Conservation (phyloP, 2,329 filamentous ascomycete genomes). For the Colletotrichum noveboracense region DNA sequence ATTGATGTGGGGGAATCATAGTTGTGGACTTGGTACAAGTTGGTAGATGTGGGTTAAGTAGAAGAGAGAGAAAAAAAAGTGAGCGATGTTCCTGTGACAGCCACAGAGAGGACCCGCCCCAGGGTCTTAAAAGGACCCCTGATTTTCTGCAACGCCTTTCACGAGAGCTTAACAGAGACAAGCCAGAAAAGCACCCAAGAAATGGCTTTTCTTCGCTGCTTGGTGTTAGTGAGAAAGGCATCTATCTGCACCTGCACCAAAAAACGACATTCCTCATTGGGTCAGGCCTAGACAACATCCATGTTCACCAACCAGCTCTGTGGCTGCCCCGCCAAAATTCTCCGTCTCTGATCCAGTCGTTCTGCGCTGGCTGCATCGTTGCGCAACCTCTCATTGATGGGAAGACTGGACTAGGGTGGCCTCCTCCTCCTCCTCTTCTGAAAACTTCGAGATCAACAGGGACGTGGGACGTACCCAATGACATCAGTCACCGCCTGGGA, state of each 20-base stretch:
- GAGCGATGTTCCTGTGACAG: neutral
- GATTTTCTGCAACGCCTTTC: neutral
- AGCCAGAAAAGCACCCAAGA: neutral
- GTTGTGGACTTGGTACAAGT: neutral
- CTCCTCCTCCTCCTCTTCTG: neutral
- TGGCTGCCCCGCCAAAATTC: constrained; percentile 1
- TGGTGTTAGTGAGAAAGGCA: neutral
- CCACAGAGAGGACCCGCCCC: neutral
- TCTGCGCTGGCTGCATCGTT: neutral
- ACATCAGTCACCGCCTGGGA: constrained; percentile 12
- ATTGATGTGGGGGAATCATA: neutral
- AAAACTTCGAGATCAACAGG: constrained; percentile 19
- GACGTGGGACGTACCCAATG: constrained; percentile 14
- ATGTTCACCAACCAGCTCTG: neutral
- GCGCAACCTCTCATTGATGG: neutral
- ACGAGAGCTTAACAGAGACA: neutral
- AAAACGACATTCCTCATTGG: neutral
- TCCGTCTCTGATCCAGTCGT: neutral
- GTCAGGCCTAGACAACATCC: neutral
- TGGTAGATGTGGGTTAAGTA: neutral
- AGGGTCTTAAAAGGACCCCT: neutral
- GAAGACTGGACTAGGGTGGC: neutral
- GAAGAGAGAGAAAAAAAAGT: neutral
- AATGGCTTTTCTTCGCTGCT: neutral
- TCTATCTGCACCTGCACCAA: neutral